Conservation (phyloP, 202 grass and related monocot genomes). For the Panicum hallii region DNA sequence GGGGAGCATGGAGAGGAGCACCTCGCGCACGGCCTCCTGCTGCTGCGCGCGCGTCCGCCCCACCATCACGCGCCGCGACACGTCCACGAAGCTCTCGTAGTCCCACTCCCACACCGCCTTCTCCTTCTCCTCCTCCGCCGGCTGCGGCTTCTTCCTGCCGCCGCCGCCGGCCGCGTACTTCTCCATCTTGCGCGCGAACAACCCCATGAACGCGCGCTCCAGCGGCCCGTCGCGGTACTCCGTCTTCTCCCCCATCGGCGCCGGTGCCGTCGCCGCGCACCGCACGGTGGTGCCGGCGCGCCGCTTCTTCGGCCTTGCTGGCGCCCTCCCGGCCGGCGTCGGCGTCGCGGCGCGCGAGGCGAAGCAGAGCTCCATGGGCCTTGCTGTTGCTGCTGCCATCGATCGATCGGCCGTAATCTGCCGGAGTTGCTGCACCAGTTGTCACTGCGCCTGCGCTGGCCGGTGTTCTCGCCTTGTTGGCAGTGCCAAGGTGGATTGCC, state of each 20-base stretch:
- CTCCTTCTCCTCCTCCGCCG: not conserved
- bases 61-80: constrained; percentile 83
- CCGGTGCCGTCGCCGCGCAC: constrained; percentile 62
- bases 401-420: not conserved
- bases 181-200: constrained; percentile 93
- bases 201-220: constrained; percentile 84
- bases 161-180: constrained; percentile 38
- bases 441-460: not conserved
- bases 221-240: constrained; percentile 77
- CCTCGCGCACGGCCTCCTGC: constrained; percentile 86
- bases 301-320: not conserved
- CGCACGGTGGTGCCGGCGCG: constrained; percentile 36
- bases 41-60: constrained; percentile 75
- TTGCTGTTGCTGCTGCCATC: not conserved
- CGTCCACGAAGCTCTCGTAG: constrained; percentile 94
- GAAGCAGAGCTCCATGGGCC: constrained; percentile 56
- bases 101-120: constrained; percentile 82
- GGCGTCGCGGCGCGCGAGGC: constrained; percentile 21
- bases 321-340: not conserved
- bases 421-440: not conserved
- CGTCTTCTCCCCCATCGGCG: constrained; percentile 94
- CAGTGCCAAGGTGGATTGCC: not conserved
- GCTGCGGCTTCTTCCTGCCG: not conserved
- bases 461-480: not conserved
- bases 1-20: constrained; percentile 91